These are phyloP conservation scores for Mycena vitilis DNA, from an alignment of 768 basidiomycete genomes.

Conservation along the genomic window DNA sequence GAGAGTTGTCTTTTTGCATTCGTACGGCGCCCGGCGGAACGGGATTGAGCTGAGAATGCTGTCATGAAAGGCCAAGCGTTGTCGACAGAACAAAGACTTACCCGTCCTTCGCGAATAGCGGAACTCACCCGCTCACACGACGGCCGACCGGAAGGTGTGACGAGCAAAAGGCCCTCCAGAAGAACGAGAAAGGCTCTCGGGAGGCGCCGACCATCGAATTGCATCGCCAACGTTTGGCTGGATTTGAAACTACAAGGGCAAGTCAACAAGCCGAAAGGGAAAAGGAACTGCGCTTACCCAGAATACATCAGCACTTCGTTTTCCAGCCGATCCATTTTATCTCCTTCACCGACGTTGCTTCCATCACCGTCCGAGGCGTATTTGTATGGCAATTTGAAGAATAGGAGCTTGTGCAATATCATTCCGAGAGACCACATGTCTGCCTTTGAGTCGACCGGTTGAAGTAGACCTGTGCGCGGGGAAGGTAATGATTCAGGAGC, in stretches of 20 bases:
- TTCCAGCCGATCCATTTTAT: slow-evolving; percentile 78
- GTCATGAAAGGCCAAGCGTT: not conserved
- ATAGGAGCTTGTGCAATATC: slow-evolving; percentile 93
- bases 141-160: slow-evolving; percentile 70
- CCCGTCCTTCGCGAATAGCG: slow-evolving; percentile 79
- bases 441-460: slow-evolving; percentile 84
- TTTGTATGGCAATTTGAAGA: slow-evolving; percentile 89
- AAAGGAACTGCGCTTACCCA: slow-evolving; percentile 61
- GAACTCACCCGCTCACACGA: slow-evolving; percentile 76
- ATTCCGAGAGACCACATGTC: slow-evolving; percentile 99
- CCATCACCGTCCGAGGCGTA: slow-evolving; percentile 73
- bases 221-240: slow-evolving; percentile 58
- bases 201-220: slow-evolving; percentile 78
- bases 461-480: slow-evolving; percentile 70
- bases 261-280: not conserved
- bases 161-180: slow-evolving; percentile 77
- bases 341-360: slow-evolving; percentile 58
- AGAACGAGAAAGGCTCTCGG: slow-evolving; percentile 78
- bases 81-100: slow-evolving; percentile 51
- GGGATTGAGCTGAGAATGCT: slow-evolving; percentile 28
- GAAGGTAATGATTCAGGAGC: slow-evolving; percentile 89
- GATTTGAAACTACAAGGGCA: slow-evolving; percentile 58
- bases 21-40: not conserved
- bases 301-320: slow-evolving; percentile 78
- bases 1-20: slow-evolving; percentile 10